Percentiles rank a stretch among this genome's conserved stretches.
phyloP scores from a whole-genome alignment of 2,329 filamentous ascomycete species.

The Botrytis elliptica region DNA sequence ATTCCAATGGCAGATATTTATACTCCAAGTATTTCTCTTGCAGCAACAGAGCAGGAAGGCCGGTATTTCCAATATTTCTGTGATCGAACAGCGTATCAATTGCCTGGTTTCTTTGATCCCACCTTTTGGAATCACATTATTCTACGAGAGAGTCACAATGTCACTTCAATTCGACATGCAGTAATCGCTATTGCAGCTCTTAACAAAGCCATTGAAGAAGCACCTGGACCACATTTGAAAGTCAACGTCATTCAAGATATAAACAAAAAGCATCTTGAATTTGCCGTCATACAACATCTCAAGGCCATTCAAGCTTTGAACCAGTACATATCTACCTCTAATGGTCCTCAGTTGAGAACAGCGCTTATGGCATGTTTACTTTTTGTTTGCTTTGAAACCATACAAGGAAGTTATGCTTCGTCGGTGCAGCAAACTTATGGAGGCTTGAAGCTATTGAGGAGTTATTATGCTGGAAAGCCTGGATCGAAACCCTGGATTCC shows the following conservation, averaged over 20 bases:
- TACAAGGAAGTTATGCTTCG: conserved; percentile 52
- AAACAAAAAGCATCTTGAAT: conserved; percentile 54
- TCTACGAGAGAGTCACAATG: conserved; percentile 59
- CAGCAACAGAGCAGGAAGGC: conserved; percentile 53
- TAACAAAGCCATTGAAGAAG: conserved; percentile 59
- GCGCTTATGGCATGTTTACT: conserved; percentile 37
- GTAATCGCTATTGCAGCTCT: conserved; percentile 66
- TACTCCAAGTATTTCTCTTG: conserved; percentile 43
- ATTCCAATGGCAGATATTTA: conserved; percentile 35
- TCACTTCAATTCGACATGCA: conserved; percentile 61
- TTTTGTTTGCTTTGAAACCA: conserved; percentile 37
- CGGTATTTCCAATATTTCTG: conserved; percentile 63
- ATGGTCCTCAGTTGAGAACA: conserved; percentile 44
- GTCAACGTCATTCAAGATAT: conserved; percentile 43
- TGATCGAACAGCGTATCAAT: conserved; percentile 57
- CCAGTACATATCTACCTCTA: conserved; percentile 45
- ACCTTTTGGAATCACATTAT: conserved; percentile 63
- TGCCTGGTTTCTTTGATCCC: conserved; percentile 65
- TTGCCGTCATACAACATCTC: conserved; percentile 59
- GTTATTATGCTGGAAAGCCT: conserved; percentile 34
- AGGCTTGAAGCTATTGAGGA: conserved; percentile 55
- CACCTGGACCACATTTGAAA: conserved; percentile 34
- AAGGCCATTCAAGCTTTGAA: conserved; percentile 55
- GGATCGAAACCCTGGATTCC: conserved; percentile 29
- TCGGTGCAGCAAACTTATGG: conserved; percentile 60